A percentile compares a stretch with the other conserved stretches of the same genome.
Evolutionary conservation across 129 eudicot genomes (phyloP).

Genomic region (Saposhnikovia divaricata): DNA sequence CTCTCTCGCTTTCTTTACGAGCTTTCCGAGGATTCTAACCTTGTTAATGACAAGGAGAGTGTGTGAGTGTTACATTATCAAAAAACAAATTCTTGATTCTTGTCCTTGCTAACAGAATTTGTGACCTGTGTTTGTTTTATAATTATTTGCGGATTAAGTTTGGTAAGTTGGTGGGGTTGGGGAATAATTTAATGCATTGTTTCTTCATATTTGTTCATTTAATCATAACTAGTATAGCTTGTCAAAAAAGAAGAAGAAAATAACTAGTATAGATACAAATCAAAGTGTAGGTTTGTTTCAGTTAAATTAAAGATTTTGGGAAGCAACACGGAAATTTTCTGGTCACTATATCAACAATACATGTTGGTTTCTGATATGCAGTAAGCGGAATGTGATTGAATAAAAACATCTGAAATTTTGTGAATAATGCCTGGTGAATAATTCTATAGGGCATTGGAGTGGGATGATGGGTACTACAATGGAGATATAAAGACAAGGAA

Average conservation of each 20-base stretch:
- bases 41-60: too few species aligned
- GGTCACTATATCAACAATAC: background rate
- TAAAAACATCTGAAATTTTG: background rate
- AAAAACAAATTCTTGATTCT: background rate
- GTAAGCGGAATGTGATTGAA: background rate
- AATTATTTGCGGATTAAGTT: background rate
- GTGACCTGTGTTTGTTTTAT: background rate
- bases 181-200: background rate
- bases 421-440: background rate
- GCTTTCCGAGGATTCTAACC: too few species aligned
- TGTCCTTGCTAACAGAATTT: background rate
- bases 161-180: background rate
- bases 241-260: too few species aligned
- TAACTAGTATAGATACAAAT: background rate
- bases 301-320: background rate
- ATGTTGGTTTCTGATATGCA: background rate
- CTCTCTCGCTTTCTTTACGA: too few species aligned
- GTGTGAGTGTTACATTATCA: too few species aligned
- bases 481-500: constrained; percentile 88
- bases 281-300: background rate
- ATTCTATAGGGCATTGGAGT: constrained; percentile 52
- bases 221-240: too few species aligned
- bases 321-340: background rate
- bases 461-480: constrained; percentile 91
- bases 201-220: background rate